A percentile compares a stretch with the other conserved stretches of the same genome.
These are phyloP conservation scores for Paramecium sonneborni DNA, from an alignment of 73 alveolate genomes.

Conservation along the genomic window DNA sequence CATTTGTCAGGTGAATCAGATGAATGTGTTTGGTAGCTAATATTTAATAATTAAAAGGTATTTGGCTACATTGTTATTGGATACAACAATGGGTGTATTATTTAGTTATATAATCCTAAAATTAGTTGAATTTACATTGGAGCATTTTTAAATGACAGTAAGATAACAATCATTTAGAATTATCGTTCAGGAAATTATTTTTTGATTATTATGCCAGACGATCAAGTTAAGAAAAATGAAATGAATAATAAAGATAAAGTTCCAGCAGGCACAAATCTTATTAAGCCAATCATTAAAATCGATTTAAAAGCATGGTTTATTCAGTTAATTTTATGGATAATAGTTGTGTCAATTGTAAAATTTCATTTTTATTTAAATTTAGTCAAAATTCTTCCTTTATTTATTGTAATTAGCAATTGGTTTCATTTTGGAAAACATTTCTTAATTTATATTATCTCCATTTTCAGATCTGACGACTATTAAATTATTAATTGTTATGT, in stretches of 20 bases:
- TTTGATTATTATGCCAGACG: slow-evolving; percentile 43
- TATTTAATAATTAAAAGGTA: slow-evolving; percentile 57
- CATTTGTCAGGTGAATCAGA: slow-evolving; percentile 68
- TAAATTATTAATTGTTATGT: slow-evolving; percentile 72
- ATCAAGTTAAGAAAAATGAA: slow-evolving; percentile 40
- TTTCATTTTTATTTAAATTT: neutral
- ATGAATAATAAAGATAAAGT: slow-evolving; percentile 25
- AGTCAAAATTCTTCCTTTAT: neutral
- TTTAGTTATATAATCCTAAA: slow-evolving; percentile 1
- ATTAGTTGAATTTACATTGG: neutral
- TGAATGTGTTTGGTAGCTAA: slow-evolving; percentile 67
- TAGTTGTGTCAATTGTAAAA: neutral
- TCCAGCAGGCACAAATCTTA: neutral
- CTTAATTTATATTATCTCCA: neutral
- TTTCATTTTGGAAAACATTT: neutral
- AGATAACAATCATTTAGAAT: neutral
- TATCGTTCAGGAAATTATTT: slow-evolving; percentile 32
- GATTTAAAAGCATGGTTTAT: slow-evolving; percentile 33
- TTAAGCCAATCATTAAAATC: slow-evolving; percentile 23
- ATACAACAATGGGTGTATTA: slow-evolving; percentile 65
- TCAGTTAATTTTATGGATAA: slow-evolving; percentile 23
- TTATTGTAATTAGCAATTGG: neutral
- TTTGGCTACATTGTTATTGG: slow-evolving; percentile 74
- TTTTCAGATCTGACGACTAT: slow-evolving; percentile 60
- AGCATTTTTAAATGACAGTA: neutral